A percentile compares a stretch with the other conserved stretches of the same genome.
phyloP scores from a whole-genome alignment of 1,139 yeast genomes.

The Chernovozyma aurita region DNA sequence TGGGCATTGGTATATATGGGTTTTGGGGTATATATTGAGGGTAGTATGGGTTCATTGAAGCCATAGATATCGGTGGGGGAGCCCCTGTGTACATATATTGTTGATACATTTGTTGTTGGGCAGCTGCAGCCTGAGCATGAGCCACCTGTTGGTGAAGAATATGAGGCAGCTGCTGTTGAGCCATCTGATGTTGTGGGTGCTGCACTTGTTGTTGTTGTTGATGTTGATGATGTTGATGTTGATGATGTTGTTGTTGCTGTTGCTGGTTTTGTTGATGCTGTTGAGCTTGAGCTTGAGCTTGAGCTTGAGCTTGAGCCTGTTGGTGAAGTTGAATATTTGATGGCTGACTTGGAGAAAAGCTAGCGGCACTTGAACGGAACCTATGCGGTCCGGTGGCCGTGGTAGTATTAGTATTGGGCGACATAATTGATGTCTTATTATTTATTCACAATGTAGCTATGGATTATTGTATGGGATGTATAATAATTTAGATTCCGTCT shows the following conservation, averaged over 20 bases:
- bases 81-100: slow-evolving; percentile 20
- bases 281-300: slow-evolving; percentile 5
- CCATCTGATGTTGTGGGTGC: slow-evolving; percentile 13
- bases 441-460: no score
- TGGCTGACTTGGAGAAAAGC: slow-evolving; percentile 32
- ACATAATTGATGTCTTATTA: slow-evolving; percentile 1
- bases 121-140: slow-evolving; percentile 1
- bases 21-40: slow-evolving; percentile 13
- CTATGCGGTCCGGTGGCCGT: slow-evolving; percentile 29
- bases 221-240: slow-evolving; percentile 11
- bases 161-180: slow-evolving; percentile 8
- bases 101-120: slow-evolving; percentile 13
- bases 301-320: slow-evolving; percentile 6
- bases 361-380: slow-evolving; percentile 41
- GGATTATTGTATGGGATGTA: no score
- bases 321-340: slow-evolving; percentile 10
- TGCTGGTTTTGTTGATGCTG: slow-evolving; percentile 6
- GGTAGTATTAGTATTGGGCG: slow-evolving; percentile 7
- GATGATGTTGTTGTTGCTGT: slow-evolving; percentile 8
- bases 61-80: slow-evolving; percentile 10
- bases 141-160: slow-evolving; percentile 3
- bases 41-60: slow-evolving; percentile 12
- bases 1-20: slow-evolving; percentile 12
- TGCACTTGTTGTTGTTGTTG: slow-evolving; percentile 14
- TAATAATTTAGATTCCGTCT: no score